Percentiles rank a stretch among this genome's conserved stretches.
These are phyloP conservation scores for Agaricales sp. DNA, from an alignment of 1,284 basidiomycete genomes.

Conservation along the genomic window DNA sequence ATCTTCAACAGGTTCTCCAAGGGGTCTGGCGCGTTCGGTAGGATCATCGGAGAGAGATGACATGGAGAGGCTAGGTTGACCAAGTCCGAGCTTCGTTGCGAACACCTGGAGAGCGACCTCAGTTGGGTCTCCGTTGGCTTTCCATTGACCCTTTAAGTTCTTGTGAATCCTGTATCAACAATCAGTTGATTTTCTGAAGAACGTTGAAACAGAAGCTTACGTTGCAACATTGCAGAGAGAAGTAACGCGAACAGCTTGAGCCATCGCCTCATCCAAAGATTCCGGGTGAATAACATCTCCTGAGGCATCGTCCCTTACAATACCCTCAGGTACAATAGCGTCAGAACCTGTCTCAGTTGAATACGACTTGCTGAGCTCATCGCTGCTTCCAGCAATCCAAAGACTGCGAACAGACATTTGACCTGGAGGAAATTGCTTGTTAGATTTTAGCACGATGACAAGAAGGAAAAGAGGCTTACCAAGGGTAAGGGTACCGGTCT, in stretches of 20 bases:
- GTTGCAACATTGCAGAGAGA: slow-evolving; percentile 27
- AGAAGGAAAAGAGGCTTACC: slow-evolving; percentile 13
- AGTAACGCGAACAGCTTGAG: slow-evolving; percentile 19
- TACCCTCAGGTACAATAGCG: slow-evolving; percentile 20
- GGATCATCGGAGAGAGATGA: slow-evolving; percentile 9
- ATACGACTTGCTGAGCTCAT: slow-evolving; percentile 14
- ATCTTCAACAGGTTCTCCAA: neutral
- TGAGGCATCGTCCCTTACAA: slow-evolving; percentile 15
- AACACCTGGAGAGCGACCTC: slow-evolving; percentile 59
- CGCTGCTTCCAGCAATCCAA: slow-evolving; percentile 33
- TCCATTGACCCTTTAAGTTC: slow-evolving; percentile 40
- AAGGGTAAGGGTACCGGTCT: slow-evolving; percentile 55
- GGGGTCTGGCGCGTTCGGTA: too few species aligned
- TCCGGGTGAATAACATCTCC: slow-evolving; percentile 11
- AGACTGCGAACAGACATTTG: slow-evolving; percentile 44
- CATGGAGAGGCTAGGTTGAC: slow-evolving; percentile 17
- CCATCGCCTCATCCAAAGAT: slow-evolving; percentile 14
- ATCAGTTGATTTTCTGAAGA: neutral
- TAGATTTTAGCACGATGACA: neutral
- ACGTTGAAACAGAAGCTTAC: slow-evolving; percentile 13
- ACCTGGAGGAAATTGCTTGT: slow-evolving; percentile 21
- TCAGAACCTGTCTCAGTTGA: slow-evolving; percentile 20
- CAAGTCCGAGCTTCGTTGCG: slow-evolving; percentile 33
- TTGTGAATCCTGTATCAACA: slow-evolving; percentile 18
- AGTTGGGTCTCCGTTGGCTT: slow-evolving; percentile 62